Base-by-base conservation (phyloP, 139 green algal genomes). In the Coelastrella sp. region DNA sequence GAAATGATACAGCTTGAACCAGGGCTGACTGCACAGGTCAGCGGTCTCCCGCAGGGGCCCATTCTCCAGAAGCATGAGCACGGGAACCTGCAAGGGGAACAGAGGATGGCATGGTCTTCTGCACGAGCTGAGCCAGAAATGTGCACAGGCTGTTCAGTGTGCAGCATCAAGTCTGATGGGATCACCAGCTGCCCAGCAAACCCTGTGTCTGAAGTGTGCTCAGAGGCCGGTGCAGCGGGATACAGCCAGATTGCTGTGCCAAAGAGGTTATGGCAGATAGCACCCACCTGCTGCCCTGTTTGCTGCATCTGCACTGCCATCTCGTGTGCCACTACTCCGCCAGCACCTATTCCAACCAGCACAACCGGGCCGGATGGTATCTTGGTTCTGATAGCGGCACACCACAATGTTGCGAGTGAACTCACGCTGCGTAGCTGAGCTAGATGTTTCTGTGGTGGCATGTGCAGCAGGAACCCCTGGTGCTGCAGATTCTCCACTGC, bases 311-410 rank as follows among this genome's bases (percentile, higher is more conserved):
- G 94, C 35, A 95, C 72, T 20, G 94, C 95, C 82, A 97, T 75
- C 90, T 98, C 96, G 80, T 96, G 95, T 0, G 95, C 96, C 65
- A 98, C 84, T n/a, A 93, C 89, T 0, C 84, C 91, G 10, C 90
- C 92, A 35, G 94, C 91, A 8, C 96, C 95, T 0, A 97, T 88
- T n/a, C 95, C 96, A 15, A 87, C 90, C 49, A 88, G 20, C 24
- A 98, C 58, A 35, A 95, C 20, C 17, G 73, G 63, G 88, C 72
- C 78, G 56, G 74, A n/a, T 59, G 88, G 78, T 68, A 90, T 25
- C n/a, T 11, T 85, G 35, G 63, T 78, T 65, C 82, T 87, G 17
- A 93, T 15, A 10, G 83, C 84, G 27, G 92, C 90, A 25, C 87
- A 8, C 14, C 88, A 87, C 85, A 96, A 59, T 7, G 20, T 59